Base-by-base conservation (phyloP, 2,329 filamentous ascomycete species). In the Colletotrichum orbiculare region DNA sequence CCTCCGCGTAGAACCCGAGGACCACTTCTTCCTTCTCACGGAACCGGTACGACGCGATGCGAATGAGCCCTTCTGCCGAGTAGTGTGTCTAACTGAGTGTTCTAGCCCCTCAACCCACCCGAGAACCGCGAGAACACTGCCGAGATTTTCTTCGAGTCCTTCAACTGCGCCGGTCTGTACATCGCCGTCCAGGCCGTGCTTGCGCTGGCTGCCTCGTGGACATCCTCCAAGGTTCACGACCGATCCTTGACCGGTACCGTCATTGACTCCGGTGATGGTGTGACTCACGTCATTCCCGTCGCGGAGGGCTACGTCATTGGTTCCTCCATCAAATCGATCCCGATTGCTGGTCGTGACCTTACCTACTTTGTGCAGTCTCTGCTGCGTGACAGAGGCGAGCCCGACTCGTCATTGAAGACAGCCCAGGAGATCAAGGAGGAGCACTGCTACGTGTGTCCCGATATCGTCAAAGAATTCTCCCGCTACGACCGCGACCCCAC, bases 141-240 rank as follows among this genome's bases (percentile, higher is more conserved):
- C 78, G 96, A 99, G 79, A 99, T 99, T 81, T 97, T 99, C 89
- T 99, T 99, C 82, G 96, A 99, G 78, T 98, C 96, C 4, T 99
- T 99, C 86, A 99, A 99, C 83, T 98, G 96, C 79, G 95, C 96
- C 64, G 96, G 96, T 81, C 90, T 99, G 70, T 99, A 99, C 81
- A 99, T 99, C 77, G 96, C 96, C 50, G 96, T 99, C 12, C 96
- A 99, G 81, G 96, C 96, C 38, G 96, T 99, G 25, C 90, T 99
- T 60, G 96, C 96, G 13, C 88, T 99, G 49, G 96, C 96, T 48
- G 96, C 96, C 17, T 98, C 96, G 8, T 99, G 96, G 96, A 99
- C 96, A 35, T 97, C 94, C 53, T 97, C 94, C 57, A 99, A 98
- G 83, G 95, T 98, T 13, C 94, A 95, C 52, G 96, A 99, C 75